A percentile compares a stretch with the other conserved stretches of the same genome.
Conservation (phyloP, 306 rosid species). For the Heteromeles arbutifolia region DNA sequence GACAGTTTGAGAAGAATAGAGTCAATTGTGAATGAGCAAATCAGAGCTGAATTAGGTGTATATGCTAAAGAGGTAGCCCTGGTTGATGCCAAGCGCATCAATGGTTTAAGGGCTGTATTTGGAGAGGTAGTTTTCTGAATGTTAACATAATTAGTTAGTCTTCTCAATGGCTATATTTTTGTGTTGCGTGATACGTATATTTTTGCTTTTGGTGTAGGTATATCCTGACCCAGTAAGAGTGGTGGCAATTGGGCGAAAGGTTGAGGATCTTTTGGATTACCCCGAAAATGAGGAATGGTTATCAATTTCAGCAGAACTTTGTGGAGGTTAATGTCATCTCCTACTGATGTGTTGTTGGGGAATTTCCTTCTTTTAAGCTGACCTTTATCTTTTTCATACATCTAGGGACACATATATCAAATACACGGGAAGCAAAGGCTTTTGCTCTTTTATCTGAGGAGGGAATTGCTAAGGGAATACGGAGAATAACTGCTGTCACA, state of each 20-base stretch:
- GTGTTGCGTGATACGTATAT: slow-evolving; percentile 2
- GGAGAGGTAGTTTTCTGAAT: slow-evolving; percentile 66
- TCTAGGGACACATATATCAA: slow-evolving; percentile 85
- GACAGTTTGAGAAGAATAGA: slow-evolving; percentile 74
- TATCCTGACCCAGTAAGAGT: slow-evolving; percentile 98
- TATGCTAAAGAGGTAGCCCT: slow-evolving; percentile 66
- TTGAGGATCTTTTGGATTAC: slow-evolving; percentile 80
- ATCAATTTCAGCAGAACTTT: slow-evolving; percentile 77
- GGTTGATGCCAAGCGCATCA: slow-evolving; percentile 65
- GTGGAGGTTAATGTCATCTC: slow-evolving; percentile 61
- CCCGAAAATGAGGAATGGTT: slow-evolving; percentile 69
- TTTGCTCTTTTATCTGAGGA: slow-evolving; percentile 96
- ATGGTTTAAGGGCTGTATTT: slow-evolving; percentile 93
- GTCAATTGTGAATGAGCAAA: slow-evolving; percentile 81
- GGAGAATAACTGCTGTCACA: slow-evolving; percentile 96
- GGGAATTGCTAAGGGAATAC: slow-evolving; percentile 92
- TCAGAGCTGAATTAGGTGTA: slow-evolving; percentile 70
- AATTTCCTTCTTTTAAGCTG: slow-evolving; percentile 15
- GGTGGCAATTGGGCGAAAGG: slow-evolving; percentile 70
- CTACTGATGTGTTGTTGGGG: slow-evolving; percentile 7
- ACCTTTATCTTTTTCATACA: slow-evolving; percentile 20
- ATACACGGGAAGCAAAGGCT: slow-evolving; percentile 87
- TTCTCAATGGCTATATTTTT: neutral
- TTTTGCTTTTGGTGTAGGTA: slow-evolving; percentile 46
- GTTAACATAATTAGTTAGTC: slow-evolving; percentile 2